Conservation (phyloP, 805 yeast genomes). For the Ogataea pilisensis region DNA sequence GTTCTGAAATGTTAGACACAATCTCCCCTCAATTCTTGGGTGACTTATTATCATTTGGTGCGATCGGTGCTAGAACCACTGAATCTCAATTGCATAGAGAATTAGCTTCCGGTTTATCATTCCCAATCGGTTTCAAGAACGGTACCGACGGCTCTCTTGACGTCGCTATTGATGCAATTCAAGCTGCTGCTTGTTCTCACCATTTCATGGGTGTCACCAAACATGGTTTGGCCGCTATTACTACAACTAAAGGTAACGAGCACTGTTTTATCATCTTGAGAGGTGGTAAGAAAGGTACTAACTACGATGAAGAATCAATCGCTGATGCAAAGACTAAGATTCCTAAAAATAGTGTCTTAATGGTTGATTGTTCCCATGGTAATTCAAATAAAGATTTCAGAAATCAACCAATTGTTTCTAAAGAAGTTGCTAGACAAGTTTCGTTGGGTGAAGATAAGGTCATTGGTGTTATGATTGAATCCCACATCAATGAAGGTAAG, state of each 20-base stretch:
- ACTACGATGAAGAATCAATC: constrained; percentile 78
- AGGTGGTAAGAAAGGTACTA: constrained; percentile 94
- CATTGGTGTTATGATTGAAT: constrained; percentile 96
- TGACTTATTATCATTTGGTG: constrained; percentile 90
- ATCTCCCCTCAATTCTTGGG: constrained; percentile 94
- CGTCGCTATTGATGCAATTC: constrained; percentile 91
- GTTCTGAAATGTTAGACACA: constrained; percentile 97
- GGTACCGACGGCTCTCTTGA: constrained; percentile 95
- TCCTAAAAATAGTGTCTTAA: constrained; percentile 69
- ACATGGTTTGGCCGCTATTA: constrained; percentile 94
- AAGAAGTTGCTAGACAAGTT: constrained; percentile 73
- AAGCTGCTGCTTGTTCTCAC: constrained; percentile 87
- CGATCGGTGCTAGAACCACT: constrained; percentile 98
- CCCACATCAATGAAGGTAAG: constrained; percentile 86
- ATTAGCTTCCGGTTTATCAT: constrained; percentile 92
- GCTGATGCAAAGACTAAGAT: constrained; percentile 55
- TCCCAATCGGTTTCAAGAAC: constrained; percentile 98
- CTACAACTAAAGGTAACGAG: constrained; percentile 92
- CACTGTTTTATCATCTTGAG: constrained; percentile 91
- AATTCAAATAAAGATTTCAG: constrained; percentile 91
- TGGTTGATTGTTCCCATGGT: constrained; percentile 99
- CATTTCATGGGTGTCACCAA: constrained; percentile 97
- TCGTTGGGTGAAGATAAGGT: constrained; percentile 67
- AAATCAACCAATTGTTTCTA: constrained; percentile 93
- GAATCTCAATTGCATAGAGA: constrained; percentile 98